Percentiles rank a stretch among this genome's conserved stretches.
phyloP scores from a whole-genome alignment of 2,329 filamentous ascomycete species.

The Kalmusia sp. region DNA sequence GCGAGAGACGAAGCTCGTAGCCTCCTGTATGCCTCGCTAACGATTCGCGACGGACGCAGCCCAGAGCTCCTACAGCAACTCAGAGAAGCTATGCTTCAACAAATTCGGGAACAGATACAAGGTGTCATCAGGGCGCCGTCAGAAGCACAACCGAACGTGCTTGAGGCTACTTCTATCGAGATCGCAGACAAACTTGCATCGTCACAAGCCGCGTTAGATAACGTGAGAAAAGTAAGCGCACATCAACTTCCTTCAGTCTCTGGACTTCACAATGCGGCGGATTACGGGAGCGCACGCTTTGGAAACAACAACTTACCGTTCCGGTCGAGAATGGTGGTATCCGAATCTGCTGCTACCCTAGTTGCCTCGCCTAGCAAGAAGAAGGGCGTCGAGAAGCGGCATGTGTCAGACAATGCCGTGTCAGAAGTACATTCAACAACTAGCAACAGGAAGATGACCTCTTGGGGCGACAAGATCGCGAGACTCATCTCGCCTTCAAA shows the following conservation, averaged over 20 bases:
- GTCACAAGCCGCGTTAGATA: conserved; percentile 43
- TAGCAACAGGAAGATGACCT: conserved; percentile 26
- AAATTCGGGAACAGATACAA: conserved; percentile 43
- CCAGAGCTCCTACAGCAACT: conserved; percentile 42
- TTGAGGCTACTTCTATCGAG: conserved; percentile 40
- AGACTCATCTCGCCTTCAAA: conserved; percentile 30
- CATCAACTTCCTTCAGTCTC: conserved; percentile 32
- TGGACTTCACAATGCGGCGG: conserved; percentile 19
- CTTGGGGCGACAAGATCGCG: conserved; percentile 31
- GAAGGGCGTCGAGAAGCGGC: background rate
- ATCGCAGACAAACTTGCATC: conserved; percentile 44
- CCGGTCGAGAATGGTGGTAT: conserved; percentile 5
- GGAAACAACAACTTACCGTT: background rate
- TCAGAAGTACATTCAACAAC: conserved; percentile 29
- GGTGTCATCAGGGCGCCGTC: conserved; percentile 36
- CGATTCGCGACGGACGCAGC: conserved; percentile 38
- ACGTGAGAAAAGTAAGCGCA: conserved; percentile 47
- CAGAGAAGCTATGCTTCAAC: conserved; percentile 39
- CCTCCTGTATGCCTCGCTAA: conserved; percentile 39
- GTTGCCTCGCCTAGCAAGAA: conserved; percentile 23
- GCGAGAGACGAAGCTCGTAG: conserved; percentile 45
- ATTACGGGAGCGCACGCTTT: background rate
- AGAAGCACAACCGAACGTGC: conserved; percentile 39
- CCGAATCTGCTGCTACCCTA: conserved; percentile 28
- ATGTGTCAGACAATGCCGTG: conserved; percentile 24